Evolutionary conservation across 192 early-diverging fungal species (phyloP).

Genomic region (Lobosporangium transversale): DNA sequence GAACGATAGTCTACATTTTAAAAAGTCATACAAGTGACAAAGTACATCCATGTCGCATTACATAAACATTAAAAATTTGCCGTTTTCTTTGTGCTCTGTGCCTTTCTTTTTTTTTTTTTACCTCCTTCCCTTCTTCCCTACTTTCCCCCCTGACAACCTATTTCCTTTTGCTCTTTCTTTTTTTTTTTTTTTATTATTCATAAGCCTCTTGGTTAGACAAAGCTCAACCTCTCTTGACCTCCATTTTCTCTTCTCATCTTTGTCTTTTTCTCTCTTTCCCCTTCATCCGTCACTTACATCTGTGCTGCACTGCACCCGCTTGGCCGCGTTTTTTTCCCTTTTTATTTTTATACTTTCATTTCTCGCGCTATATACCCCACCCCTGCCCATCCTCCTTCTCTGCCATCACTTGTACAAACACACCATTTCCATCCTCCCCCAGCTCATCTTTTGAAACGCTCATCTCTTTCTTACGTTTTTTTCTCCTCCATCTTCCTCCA

Average conservation of each 20-base stretch:
- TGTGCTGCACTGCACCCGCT: too few relatives aligned
- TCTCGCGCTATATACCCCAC: too few relatives aligned
- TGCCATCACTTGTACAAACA: too few relatives aligned
- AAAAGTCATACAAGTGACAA: not conserved
- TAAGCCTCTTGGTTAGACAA: not conserved
- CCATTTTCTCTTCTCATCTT: not conserved
- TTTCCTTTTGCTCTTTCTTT: not conserved
- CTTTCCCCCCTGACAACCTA: not conserved
- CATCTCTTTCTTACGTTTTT: too few relatives aligned
- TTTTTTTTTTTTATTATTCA: not conserved
- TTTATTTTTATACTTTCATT: too few relatives aligned
- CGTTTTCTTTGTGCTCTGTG: too few relatives aligned
- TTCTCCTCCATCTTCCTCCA: not conserved
- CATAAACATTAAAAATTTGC: not conserved
- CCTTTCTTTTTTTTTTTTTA: not conserved
- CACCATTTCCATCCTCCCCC: too few relatives aligned
- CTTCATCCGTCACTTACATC: not conserved
- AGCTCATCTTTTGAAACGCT: too few relatives aligned
- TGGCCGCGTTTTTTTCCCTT: too few relatives aligned
- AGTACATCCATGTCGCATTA: conserved; percentile 2
- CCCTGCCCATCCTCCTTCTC: too few relatives aligned
- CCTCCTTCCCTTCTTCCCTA: not conserved
- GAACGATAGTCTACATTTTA: conserved; percentile 3
- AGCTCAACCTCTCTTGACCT: not conserved
- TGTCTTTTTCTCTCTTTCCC: not conserved